These are phyloP conservation scores for Sideroxylon spinosum DNA, from an alignment of 179 eudicot species.

Conservation along the genomic window DNA sequence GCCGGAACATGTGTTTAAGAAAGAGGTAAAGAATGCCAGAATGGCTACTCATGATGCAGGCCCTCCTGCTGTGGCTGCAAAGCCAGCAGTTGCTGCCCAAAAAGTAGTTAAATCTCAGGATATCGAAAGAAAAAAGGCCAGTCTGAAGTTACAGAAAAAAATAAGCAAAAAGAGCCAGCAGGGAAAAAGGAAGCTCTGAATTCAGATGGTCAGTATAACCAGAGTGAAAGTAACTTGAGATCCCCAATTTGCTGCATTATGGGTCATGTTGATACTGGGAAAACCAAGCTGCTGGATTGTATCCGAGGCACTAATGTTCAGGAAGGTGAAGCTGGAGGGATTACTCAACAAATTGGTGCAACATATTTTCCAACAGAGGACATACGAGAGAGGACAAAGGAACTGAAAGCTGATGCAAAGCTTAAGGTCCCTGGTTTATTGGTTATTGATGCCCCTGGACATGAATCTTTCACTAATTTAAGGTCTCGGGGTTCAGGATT, in stretches of 20 bases:
- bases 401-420: constrained; percentile 89
- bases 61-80: constrained; percentile 22
- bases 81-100: constrained; percentile 24
- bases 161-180: constrained; percentile 27
- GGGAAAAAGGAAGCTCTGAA: constrained; percentile 29
- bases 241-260: constrained; percentile 96
- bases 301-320: constrained; percentile 92
- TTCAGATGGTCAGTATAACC: constrained; percentile 26
- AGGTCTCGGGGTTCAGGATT: constrained; percentile 90
- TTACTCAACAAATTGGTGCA: constrained; percentile 98
- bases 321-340: constrained; percentile 99
- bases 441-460: constrained; percentile 94
- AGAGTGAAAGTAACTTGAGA: constrained; percentile 47
- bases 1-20: constrained; percentile 37
- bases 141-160: constrained; percentile 31
- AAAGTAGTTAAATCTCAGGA: constrained; percentile 26
- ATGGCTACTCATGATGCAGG: constrained; percentile 23
- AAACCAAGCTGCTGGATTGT: constrained; percentile 89
- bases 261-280: constrained; percentile 99
- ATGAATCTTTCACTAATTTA: constrained; percentile 75
- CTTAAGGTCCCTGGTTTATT: constrained; percentile 85
- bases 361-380: constrained; percentile 91
- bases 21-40: constrained; percentile 36
- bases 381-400: constrained; percentile 81
- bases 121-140: constrained; percentile 28